Evolutionary conservation across 148 eudicot species (phyloP), one percentile per base, ranked within the genome.

Genomic region (Selenicereus undatus): DNA sequence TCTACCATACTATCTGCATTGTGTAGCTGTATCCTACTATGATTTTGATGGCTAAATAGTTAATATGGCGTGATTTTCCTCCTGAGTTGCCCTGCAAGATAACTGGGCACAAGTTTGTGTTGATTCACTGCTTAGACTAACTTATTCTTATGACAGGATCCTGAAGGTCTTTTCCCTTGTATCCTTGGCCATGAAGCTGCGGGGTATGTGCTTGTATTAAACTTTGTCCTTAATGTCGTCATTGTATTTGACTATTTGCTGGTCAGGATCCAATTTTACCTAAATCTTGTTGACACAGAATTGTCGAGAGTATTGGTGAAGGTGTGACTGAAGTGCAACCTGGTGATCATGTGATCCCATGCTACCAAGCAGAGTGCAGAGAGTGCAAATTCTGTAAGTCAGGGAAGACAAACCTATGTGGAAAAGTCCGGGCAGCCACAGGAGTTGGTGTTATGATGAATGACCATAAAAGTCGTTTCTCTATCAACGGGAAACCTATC

Each of bases 101-200:
- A 48, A 35, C 29, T 42, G 42, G 18, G 48, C 45, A 52, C 16
- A 0, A 79, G 16, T 10, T 3, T 9, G 16, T 20, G 1, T 35
- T 80, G n/a, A 76, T 18, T 74, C 22, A 9, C 21, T 21, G 51
- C 43, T 62, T 39, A 7, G 32, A 7, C 43, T 39, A 39, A 39
- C 43, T 39, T 39, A 39, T 39, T 39, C 43, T 39, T 78, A 13
- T 76, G 35, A 42, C 89, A 96, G 99, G 98, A 96, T 76, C 97
- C 98, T 54, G 99, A 96, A 87, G 99, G 98, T 85, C 95, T 96
- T 32, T 96, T 96, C 82, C 99, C 99, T 30, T 93, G 99, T 82
- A 91, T 96, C 85, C 99, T 96, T 83, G 99, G 99, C 83, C 99
- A 96, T 71, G 99, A 96, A 87, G 99, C 99, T 88, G 99, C 99